Percentiles rank a stretch among this genome's conserved stretches.
These are phyloP conservation scores for Phytophthora melonis DNA, from an alignment of 352 stramenopile species.

Conservation along the genomic window DNA sequence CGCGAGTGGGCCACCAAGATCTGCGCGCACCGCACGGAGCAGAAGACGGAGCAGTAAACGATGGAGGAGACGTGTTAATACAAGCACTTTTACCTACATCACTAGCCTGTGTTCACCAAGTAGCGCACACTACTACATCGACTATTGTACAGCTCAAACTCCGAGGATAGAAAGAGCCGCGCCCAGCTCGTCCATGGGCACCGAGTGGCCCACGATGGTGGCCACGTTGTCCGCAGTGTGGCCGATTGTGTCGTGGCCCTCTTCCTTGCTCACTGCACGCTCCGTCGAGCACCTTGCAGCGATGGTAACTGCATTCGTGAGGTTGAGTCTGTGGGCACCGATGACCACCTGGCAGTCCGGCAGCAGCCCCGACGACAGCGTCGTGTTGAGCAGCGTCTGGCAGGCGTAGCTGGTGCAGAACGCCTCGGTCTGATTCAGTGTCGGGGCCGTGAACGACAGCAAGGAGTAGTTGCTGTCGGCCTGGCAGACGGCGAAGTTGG, in stretches of 20 bases:
- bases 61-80: background rate
- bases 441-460: slow-evolving; percentile 11
- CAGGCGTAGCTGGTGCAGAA: slow-evolving; percentile 38
- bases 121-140: too few species aligned
- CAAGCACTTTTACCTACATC: background rate
- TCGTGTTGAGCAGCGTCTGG: slow-evolving; percentile 26
- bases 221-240: slow-evolving; percentile 20
- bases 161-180: too few species aligned
- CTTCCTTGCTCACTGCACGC: slow-evolving; percentile 19
- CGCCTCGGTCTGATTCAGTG: slow-evolving; percentile 10
- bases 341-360: slow-evolving; percentile 30
- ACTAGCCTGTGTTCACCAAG: too few species aligned
- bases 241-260: background rate
- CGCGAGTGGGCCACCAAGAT: slow-evolving; percentile 70
- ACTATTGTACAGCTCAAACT: too few species aligned
- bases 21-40: slow-evolving; percentile 60
- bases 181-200: slow-evolving; percentile 32
- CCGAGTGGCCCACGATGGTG: slow-evolving; percentile 25
- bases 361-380: slow-evolving; percentile 8
- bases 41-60: slow-evolving; percentile 44
- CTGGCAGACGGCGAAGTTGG: slow-evolving; percentile 26
- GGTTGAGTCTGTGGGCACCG: slow-evolving; percentile 11
- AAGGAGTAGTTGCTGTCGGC: slow-evolving; percentile 37
- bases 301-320: slow-evolving; percentile 13
- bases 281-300: slow-evolving; percentile 22